Evolutionary conservation across 2,329 filamentous ascomycete species (phyloP).

Genomic region (Alternaria tenuissima): DNA sequence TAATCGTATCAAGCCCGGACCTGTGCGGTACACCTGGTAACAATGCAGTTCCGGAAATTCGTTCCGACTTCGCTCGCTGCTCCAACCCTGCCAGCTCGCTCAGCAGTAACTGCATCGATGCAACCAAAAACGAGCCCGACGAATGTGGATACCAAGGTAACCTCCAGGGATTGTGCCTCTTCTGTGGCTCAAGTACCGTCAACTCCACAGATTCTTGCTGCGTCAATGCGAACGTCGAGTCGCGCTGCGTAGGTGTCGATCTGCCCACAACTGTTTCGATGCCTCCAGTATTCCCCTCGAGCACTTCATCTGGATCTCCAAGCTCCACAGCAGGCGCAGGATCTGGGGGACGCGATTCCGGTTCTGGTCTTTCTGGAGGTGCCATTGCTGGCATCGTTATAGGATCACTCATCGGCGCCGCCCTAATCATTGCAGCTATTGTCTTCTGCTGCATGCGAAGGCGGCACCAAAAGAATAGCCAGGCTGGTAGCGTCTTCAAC

Average conservation of each 20-base stretch:
- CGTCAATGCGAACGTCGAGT: conserved; percentile 78
- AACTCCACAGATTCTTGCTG: conserved; percentile 98
- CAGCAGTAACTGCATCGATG: conserved; percentile 76
- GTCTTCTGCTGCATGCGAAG: conserved; percentile 66
- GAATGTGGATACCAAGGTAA: conserved; percentile 87
- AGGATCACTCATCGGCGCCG: conserved; percentile 75
- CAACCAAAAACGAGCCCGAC: conserved; percentile 78
- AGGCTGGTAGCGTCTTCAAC: conserved; percentile 82
- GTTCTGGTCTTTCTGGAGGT: conserved; percentile 74
- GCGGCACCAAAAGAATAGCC: conserved; percentile 65
- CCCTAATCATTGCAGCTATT: conserved; percentile 72
- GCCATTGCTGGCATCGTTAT: conserved; percentile 91
- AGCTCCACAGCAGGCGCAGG: conserved; percentile 39
- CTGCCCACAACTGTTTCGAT: conserved; percentile 75
- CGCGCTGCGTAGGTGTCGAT: conserved; percentile 76
- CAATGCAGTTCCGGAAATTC: conserved; percentile 77
- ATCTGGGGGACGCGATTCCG: conserved; percentile 42
- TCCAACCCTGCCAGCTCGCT: conserved; percentile 82
- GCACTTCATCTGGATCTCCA: conserved; percentile 65
- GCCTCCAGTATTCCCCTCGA: conserved; percentile 66
- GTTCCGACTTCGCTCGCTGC: conserved; percentile 92
- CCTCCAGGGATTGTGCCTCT: conserved; percentile 79
- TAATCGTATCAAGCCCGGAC: conserved; percentile 75
- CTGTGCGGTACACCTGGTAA: conserved; percentile 74
- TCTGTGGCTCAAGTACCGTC: conserved; percentile 81